A percentile compares a stretch with the other conserved stretches of the same genome.
Evolutionary conservation across 805 yeast species (phyloP).

Genomic region (Pachysolen tannophilus): DNA sequence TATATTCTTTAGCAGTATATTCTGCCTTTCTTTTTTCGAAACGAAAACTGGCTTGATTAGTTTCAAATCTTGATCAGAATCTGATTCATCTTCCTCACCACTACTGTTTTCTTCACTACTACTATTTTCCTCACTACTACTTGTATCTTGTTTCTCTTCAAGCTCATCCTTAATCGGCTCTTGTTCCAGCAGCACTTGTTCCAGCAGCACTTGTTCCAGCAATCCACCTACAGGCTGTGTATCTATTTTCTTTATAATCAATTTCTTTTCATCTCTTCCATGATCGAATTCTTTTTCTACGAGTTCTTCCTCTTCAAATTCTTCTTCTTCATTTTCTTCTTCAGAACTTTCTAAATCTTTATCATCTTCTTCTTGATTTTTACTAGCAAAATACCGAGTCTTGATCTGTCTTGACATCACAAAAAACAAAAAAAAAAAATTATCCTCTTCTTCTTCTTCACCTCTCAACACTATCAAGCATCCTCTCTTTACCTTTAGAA

Average conservation of each 20-base stretch:
- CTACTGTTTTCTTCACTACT: constrained; percentile 4
- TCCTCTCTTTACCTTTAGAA: constrained; percentile 4
- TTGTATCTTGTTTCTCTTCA: not conserved
- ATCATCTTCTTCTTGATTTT: too few species aligned
- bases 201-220: not conserved
- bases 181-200: not conserved
- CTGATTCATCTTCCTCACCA: not conserved
- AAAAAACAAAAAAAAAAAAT: constrained; percentile 23
- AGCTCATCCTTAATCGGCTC: not conserved
- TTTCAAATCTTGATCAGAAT: not conserved
- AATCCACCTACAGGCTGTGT: not conserved
- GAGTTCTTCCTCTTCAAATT: not conserved
- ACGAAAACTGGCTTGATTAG: not conserved
- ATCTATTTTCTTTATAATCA: not conserved
- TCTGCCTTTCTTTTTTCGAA: not conserved
- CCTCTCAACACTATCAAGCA: constrained; percentile 10
- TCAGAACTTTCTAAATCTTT: too few species aligned
- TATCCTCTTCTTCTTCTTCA: constrained; percentile 23
- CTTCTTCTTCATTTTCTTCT: not conserved
- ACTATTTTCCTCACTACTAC: constrained; percentile 2
- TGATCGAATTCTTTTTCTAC: not conserved
- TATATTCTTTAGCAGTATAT: too few species aligned
- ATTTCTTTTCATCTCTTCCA: not conserved
- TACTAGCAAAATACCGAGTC: too few species aligned
- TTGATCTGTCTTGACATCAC: too few species aligned